phyloP scores from a whole-genome alignment of 2,329 filamentous ascomycete species.

The Exophiala sp. region DNA sequence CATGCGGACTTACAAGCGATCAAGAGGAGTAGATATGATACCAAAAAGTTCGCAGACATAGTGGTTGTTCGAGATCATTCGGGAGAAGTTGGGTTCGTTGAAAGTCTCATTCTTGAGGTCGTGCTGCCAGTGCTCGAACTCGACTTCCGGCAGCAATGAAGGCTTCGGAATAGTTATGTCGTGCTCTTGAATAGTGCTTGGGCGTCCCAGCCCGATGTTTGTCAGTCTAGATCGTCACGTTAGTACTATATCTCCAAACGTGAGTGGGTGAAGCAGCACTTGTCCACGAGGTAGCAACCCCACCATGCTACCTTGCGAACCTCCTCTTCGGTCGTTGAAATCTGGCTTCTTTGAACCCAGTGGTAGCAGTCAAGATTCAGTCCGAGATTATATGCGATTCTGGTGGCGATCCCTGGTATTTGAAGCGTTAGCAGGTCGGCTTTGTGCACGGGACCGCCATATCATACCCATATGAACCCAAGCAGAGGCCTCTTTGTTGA shows the following conservation, averaged over 20 bases:
- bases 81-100: no score
- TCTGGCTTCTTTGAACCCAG: not conserved
- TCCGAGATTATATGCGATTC: constrained; percentile 1
- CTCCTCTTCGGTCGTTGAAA: not conserved
- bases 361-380: not conserved
- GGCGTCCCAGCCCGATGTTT: not conserved
- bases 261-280: not conserved
- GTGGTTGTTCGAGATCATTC: no score
- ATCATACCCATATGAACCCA: not conserved
- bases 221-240: not conserved
- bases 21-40: no score
- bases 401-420: not conserved
- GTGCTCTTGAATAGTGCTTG: not conserved
- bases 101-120: no score
- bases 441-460: not conserved
- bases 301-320: not conserved
- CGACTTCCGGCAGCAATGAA: not conserved
- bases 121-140: not conserved
- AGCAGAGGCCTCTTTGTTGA: constrained; percentile 27
- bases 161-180: not conserved
- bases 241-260: no score
- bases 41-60: no score
- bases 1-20: no score
- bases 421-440: no score
- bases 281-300: not conserved